Evolutionary conservation across 352 stramenopile species (phyloP).

Genomic region (Globisporangium viniferum): DNA sequence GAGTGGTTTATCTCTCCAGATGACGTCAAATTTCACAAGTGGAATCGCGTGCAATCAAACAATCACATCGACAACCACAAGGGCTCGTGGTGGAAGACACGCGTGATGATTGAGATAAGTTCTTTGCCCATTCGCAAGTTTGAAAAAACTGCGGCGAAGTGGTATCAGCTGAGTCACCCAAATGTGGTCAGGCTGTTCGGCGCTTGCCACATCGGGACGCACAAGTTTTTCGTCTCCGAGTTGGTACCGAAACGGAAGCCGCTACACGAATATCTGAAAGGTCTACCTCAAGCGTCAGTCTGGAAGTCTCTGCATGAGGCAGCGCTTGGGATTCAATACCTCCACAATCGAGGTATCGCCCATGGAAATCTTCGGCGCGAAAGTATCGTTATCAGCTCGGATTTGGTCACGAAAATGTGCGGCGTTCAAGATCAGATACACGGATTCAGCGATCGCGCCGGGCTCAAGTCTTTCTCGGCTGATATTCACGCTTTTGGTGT

Average conservation of each 20-base stretch:
- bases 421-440: too few species aligned
- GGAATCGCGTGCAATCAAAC: not conserved
- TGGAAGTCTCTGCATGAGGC: not conserved
- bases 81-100: conserved; percentile 1
- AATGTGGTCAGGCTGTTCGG: conserved; percentile 10
- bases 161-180: conserved; percentile 10
- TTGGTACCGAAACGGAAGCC: too few species aligned
- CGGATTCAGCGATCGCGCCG: too few species aligned
- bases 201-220: not conserved
- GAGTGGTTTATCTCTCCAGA: conserved; percentile 8
- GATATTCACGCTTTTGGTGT: too few species aligned
- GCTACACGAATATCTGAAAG: not conserved
- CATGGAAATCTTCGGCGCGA: not conserved
- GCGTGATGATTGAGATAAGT: not conserved
- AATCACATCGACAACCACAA: not conserved
- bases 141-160: not conserved
- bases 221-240: not conserved
- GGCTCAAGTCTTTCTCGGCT: too few species aligned
- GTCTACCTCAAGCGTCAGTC: not conserved
- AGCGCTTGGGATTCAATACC: not conserved
- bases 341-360: not conserved
- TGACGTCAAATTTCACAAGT: conserved; percentile 4
- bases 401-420: not conserved
- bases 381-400: not conserved
- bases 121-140: not conserved